Evolutionary conservation across 371 early-diverging fungal species (phyloP).

Genomic region (Amoeboaphelidium protococcarum): DNA sequence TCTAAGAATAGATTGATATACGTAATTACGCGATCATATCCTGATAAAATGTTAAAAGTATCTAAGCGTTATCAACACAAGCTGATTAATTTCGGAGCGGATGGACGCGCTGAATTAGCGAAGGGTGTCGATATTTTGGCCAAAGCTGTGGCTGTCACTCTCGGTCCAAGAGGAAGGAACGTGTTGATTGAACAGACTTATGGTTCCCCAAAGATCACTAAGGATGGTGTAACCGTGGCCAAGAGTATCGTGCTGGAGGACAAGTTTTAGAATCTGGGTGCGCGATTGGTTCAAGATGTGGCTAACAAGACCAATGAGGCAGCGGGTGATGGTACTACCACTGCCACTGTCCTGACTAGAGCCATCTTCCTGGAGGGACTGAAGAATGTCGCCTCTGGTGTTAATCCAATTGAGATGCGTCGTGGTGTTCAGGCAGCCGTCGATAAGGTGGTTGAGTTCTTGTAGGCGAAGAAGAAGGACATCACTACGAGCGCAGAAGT

Average conservation of each 20-base stretch:
- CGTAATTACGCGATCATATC: too few species aligned
- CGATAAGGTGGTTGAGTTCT: conserved; percentile 42
- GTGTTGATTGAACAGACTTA: conserved; percentile 89
- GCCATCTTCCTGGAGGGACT: conserved; percentile 94
- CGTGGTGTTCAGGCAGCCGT: conserved; percentile 84
- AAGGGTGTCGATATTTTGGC: conserved; percentile 85
- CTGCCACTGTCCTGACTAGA: conserved; percentile 75
- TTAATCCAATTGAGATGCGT: conserved; percentile 92
- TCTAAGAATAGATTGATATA: too few species aligned
- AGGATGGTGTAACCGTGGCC: conserved; percentile 97
- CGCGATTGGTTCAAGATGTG: conserved; percentile 84
- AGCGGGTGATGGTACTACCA: conserved; percentile 97
- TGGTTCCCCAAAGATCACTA: conserved; percentile 94
- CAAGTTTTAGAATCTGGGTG: neutral
- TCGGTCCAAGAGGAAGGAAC: conserved; percentile 93
- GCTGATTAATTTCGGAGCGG: conserved; percentile 81
- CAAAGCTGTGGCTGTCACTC: conserved; percentile 87
- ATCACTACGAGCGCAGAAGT: conserved; percentile 84
- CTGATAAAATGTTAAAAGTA: too few species aligned
- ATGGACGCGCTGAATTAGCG: conserved; percentile 70
- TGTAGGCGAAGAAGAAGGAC: conserved; percentile 54
- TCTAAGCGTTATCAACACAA: conserved; percentile 63
- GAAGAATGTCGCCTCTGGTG: conserved; percentile 93
- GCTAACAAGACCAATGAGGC: conserved; percentile 95
- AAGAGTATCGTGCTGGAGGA: conserved; percentile 70